Evolutionary conservation across 2,329 filamentous ascomycete genomes (phyloP), one percentile per base, ranked within the genome.

Genomic region (Chaetomiaceae sp.): DNA sequence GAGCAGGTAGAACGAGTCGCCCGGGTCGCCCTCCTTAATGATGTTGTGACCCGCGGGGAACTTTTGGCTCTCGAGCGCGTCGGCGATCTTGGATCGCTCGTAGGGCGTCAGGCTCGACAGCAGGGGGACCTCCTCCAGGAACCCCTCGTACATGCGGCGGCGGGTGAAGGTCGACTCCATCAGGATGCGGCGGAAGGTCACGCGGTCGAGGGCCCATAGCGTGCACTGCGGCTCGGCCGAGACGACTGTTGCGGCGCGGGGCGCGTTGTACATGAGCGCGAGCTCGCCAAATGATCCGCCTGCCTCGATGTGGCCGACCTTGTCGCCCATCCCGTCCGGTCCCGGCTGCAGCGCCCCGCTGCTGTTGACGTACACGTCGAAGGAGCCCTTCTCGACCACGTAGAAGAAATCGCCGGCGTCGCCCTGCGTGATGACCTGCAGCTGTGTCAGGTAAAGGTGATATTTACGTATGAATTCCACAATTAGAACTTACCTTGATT

Each of bases 101-200:
- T 97, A 97, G 0, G 88, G 81, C 40, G 91, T 95, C 53, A 99
- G 80, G 20, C 83, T 85, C 3, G 86, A 80, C 23, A 99, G 81
- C 27, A 97, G 79, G 0, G 90, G 89, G 2, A 97, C 94, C 68
- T 96, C 91, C 69, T 95, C 91, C 20, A 99, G 79, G 77, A 99
- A 97, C 63, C 85, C 89, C 73, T 99, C 94, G 72, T 97, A 97
- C 85, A 97, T 92, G 65, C 92, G 88, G 63, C 94, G 86, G 53
- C 92, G 88, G 64, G 95, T 89, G 75, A 96, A 97, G 3, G 94
- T 95, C 36, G 89, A 95, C 73, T 97, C 92, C 91, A 99, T 96
- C 58, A 99, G 79, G 60, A 99, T 97, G 57, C 94, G 89, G 63
- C 94, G 90, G 80, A 99, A 99, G 9, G 94, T 99, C 59, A 96